Percentiles rank a stretch among this genome's conserved stretches.
These are phyloP conservation scores for Dendrocalamus sinicus DNA, from an alignment of 176 grass and related monocot species.

Conservation along the genomic window DNA sequence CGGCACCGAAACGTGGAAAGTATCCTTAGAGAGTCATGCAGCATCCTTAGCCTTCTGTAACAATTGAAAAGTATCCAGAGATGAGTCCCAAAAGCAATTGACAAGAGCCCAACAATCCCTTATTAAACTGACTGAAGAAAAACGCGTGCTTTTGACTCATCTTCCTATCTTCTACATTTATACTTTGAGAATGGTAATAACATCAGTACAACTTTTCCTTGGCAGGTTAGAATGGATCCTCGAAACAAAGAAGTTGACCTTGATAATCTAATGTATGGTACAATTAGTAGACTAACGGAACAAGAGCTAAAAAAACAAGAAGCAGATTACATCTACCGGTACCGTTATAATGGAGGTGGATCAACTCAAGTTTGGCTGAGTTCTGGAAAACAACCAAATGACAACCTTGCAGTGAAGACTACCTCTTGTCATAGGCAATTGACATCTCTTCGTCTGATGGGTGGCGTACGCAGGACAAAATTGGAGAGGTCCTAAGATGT, in stretches of 20 bases:
- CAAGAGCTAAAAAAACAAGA: slow-evolving; percentile 92
- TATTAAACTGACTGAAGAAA: slow-evolving; percentile 15
- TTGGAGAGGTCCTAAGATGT: too few relatives aligned
- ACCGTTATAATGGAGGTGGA: slow-evolving; percentile 94
- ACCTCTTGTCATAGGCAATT: too few relatives aligned
- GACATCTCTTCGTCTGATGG: too few relatives aligned
- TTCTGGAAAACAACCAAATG: too few relatives aligned
- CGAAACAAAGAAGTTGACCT: slow-evolving; percentile 83
- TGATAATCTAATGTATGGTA: slow-evolving; percentile 70
- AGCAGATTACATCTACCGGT: slow-evolving; percentile 92
- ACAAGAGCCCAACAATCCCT: slow-evolving; percentile 21
- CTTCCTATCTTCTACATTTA: background rate
- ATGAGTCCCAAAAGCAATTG: slow-evolving; percentile 11
- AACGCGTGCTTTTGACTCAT: background rate
- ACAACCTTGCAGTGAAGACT: too few relatives aligned
- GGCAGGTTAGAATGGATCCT: slow-evolving; percentile 98
- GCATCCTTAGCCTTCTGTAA: slow-evolving; percentile 9
- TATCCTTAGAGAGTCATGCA: slow-evolving; percentile 7
- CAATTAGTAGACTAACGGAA: slow-evolving; percentile 76
- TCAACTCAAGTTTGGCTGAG: slow-evolving; percentile 99
- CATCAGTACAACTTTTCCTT: slow-evolving; percentile 27
- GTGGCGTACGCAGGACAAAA: too few relatives aligned
- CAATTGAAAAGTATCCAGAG: slow-evolving; percentile 28
- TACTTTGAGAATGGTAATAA: slow-evolving; percentile 18
- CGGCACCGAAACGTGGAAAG: too few relatives aligned